Evolutionary conservation across 257 asterid species (phyloP).

Genomic region (Plectranthus barbatus): DNA sequence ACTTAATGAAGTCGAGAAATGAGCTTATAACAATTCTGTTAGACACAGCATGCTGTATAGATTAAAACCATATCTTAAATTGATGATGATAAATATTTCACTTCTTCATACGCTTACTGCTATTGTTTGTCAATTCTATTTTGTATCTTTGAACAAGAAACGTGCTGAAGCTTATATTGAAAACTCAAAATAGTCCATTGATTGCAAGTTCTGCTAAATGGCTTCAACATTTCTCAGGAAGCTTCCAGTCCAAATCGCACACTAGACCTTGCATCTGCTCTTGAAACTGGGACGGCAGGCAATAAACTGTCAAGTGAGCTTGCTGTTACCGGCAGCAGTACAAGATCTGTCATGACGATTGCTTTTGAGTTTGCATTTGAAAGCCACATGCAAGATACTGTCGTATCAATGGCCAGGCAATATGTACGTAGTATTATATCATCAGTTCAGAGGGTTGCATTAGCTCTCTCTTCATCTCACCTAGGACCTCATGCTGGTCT

Average conservation of each 20-base stretch:
- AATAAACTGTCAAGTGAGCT: slow-evolving; percentile 41
- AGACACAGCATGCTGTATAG: neutral
- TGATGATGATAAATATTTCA: neutral
- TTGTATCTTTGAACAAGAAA: neutral
- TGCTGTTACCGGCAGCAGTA: slow-evolving; percentile 26
- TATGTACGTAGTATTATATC: slow-evolving; percentile 80
- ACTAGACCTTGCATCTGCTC: slow-evolving; percentile 89
- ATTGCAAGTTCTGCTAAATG: neutral
- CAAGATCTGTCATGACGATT: slow-evolving; percentile 87
- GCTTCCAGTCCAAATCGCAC: slow-evolving; percentile 83
- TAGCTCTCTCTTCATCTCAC: slow-evolving; percentile 74
- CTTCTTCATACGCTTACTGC: neutral
- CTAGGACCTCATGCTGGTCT: slow-evolving; percentile 50
- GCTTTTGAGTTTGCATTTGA: slow-evolving; percentile 89
- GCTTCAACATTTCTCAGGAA: slow-evolving; percentile 36
- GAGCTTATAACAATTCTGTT: neutral
- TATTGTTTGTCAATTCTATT: no score
- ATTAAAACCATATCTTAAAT: neutral
- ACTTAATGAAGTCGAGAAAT: neutral
- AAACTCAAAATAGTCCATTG: neutral
- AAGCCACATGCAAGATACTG: slow-evolving; percentile 85
- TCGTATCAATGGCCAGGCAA: slow-evolving; percentile 78
- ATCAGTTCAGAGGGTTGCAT: slow-evolving; percentile 86
- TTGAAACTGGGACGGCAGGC: slow-evolving; percentile 68
- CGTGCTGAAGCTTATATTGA: neutral